Evolutionary conservation across 495 filamentous ascomycete genomes (phyloP).

Genomic region (Terfezia claveryi): DNA sequence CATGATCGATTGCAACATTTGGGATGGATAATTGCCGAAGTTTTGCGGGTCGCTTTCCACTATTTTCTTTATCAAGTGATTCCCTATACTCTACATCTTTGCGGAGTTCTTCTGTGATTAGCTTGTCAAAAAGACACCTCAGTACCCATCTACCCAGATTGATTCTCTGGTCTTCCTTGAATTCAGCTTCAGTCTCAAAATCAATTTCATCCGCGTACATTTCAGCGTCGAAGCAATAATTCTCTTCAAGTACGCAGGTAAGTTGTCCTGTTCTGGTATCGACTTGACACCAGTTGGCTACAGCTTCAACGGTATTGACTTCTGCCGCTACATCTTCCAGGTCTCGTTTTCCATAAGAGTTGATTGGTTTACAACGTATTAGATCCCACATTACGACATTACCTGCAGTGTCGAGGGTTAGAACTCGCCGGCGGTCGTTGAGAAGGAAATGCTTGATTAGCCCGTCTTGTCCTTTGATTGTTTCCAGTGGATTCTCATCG

Average conservation of each 20-base stretch:
- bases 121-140: constrained; percentile 69
- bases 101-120: constrained; percentile 74
- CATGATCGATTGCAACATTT: constrained; percentile 30
- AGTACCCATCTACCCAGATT: constrained; percentile 95
- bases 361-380: constrained; percentile 59
- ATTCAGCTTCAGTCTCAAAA: constrained; percentile 48
- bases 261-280: constrained; percentile 80
- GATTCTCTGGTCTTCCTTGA: constrained; percentile 85
- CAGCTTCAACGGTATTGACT: constrained; percentile 68
- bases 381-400: constrained; percentile 96
- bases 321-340: constrained; percentile 77
- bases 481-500: constrained; percentile 54
- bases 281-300: constrained; percentile 86
- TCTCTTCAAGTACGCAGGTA: constrained; percentile 76
- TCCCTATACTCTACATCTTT: constrained; percentile 54
- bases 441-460: constrained; percentile 80
- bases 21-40: too few relatives aligned
- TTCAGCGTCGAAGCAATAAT: constrained; percentile 94
- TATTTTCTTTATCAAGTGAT: constrained; percentile 36
- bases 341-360: constrained; percentile 77
- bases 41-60: constrained; percentile 25
- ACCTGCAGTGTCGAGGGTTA: constrained; percentile 85
- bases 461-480: constrained; percentile 87
- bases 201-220: constrained; percentile 80
- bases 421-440: constrained; percentile 69